phyloP scores from a whole-genome alignment of 2,329 filamentous ascomycete species.

The Aspergillus fijiensis region DNA sequence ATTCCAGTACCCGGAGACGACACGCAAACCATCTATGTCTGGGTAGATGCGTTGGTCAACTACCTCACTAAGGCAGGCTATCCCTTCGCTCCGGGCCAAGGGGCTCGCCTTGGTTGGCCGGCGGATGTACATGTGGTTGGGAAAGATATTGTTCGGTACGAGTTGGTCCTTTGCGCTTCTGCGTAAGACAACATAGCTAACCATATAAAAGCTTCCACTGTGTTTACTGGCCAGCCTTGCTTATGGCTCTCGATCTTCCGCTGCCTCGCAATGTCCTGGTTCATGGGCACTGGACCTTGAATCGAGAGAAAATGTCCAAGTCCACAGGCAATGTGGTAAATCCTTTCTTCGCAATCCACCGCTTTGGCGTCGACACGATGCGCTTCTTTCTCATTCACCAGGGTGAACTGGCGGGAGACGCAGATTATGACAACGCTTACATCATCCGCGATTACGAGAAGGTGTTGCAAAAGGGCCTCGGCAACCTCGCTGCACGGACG shows the following conservation, averaged over 20 bases:
- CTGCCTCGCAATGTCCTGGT: slow-evolving; percentile 77
- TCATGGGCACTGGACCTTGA: slow-evolving; percentile 95
- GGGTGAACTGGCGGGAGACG: slow-evolving; percentile 73
- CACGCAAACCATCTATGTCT: slow-evolving; percentile 93
- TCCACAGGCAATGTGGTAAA: slow-evolving; percentile 93
- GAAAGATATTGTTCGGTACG: slow-evolving; percentile 82
- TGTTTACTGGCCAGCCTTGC: slow-evolving; percentile 95
- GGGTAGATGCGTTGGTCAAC: slow-evolving; percentile 94
- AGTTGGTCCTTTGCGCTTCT: not conserved
- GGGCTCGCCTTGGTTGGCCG: slow-evolving; percentile 72
- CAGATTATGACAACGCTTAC: slow-evolving; percentile 77
- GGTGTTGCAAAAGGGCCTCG: slow-evolving; percentile 71
- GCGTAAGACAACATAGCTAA: slow-evolving; percentile 11
- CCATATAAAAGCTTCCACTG: slow-evolving; percentile 69
- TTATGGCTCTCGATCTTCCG: slow-evolving; percentile 81
- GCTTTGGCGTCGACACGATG: slow-evolving; percentile 84
- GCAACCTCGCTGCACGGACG: slow-evolving; percentile 75
- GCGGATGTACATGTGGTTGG: slow-evolving; percentile 90
- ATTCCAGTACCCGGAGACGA: slow-evolving; percentile 82
- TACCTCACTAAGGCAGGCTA: slow-evolving; percentile 89
- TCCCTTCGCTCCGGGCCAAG: slow-evolving; percentile 65
- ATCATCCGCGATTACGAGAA: slow-evolving; percentile 79
- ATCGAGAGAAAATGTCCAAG: slow-evolving; percentile 92
- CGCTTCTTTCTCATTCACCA: slow-evolving; percentile 84
- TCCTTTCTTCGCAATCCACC: slow-evolving; percentile 84